Conservation (phyloP, 2,329 filamentous ascomycete species). For the Penicillium sclerotiorum region DNA sequence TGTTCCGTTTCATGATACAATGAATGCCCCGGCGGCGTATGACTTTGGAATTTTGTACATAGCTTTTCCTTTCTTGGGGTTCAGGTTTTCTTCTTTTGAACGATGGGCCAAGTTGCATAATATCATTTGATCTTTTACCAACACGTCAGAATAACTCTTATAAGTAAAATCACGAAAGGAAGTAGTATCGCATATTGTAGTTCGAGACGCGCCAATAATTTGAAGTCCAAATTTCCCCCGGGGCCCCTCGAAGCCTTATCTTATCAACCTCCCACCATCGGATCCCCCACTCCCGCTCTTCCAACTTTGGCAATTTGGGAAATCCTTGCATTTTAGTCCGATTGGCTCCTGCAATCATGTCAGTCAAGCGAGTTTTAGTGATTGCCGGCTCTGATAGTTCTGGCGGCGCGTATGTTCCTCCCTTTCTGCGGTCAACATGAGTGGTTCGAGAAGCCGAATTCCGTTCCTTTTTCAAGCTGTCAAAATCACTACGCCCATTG, state of each 20-base stretch:
- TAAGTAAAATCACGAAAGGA: too few relatives aligned
- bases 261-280: slow-evolving; percentile 17
- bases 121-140: slow-evolving; percentile 1
- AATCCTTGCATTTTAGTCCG: slow-evolving; percentile 1
- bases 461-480: neutral
- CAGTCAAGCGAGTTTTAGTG: slow-evolving; percentile 65
- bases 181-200: too few relatives aligned
- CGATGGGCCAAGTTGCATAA: slow-evolving; percentile 12
- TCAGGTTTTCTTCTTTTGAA: slow-evolving; percentile 1
- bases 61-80: slow-evolving; percentile 12
- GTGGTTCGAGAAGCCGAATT: neutral
- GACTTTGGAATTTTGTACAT: slow-evolving; percentile 31
- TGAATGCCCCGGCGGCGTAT: slow-evolving; percentile 31
- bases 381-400: slow-evolving; percentile 91
- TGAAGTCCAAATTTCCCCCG: neutral
- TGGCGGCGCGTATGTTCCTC: slow-evolving; percentile 73
- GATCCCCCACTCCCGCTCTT: slow-evolving; percentile 9
- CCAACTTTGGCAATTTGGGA: slow-evolving; percentile 5
- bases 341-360: slow-evolving; percentile 32
- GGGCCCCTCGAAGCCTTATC: slow-evolving; percentile 12
- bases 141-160: neutral
- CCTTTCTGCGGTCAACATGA: neutral
- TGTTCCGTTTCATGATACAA: slow-evolving; percentile 68
- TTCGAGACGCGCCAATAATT: neutral
- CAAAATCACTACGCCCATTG: neutral